Conservation (phyloP, 2,329 filamentous ascomycete genomes). For the Phymatotrichopsis omnivora region DNA sequence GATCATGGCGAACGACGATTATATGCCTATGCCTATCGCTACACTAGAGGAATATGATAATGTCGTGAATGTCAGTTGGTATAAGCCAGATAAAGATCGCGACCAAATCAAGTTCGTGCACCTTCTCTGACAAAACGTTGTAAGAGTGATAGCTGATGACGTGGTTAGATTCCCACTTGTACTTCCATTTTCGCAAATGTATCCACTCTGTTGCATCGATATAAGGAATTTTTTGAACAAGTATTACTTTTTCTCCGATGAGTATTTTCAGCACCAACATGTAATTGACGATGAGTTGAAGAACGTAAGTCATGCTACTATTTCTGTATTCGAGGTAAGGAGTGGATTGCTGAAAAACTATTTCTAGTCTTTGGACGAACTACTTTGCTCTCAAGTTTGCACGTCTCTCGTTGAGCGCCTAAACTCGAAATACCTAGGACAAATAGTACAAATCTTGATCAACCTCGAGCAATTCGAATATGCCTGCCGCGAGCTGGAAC, state of each 20-base stretch:
- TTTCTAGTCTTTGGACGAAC: constrained; percentile 71
- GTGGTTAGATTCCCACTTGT: constrained; percentile 72
- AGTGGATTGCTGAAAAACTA: no score
- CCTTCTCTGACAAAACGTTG: constrained; percentile 1
- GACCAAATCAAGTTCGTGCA: constrained; percentile 60
- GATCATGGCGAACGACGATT: constrained; percentile 84
- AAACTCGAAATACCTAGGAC: constrained; percentile 84
- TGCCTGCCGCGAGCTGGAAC: constrained; percentile 81
- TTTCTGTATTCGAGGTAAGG: no score
- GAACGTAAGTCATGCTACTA: constrained; percentile 7
- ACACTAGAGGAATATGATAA: constrained; percentile 87
- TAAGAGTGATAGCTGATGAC: constrained; percentile 23
- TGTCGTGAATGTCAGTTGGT: constrained; percentile 94
- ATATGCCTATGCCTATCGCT: constrained; percentile 98
- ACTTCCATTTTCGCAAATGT: constrained; percentile 98
- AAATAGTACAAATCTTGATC: constrained; percentile 97
- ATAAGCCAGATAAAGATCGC: constrained; percentile 66
- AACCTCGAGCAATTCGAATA: constrained; percentile 95
- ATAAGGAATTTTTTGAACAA: constrained; percentile 96
- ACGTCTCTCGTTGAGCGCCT: constrained; percentile 78
- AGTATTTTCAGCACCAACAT: constrained; percentile 83
- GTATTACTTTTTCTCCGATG: constrained; percentile 94
- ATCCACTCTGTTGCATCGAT: constrained; percentile 94
- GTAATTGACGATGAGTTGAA: constrained; percentile 82
- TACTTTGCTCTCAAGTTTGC: constrained; percentile 89